Percentiles rank a stretch among this genome's conserved stretches.
Conservation (phyloP, 2,329 filamentous ascomycete genomes). For the Diaporthe caulivora region DNA sequence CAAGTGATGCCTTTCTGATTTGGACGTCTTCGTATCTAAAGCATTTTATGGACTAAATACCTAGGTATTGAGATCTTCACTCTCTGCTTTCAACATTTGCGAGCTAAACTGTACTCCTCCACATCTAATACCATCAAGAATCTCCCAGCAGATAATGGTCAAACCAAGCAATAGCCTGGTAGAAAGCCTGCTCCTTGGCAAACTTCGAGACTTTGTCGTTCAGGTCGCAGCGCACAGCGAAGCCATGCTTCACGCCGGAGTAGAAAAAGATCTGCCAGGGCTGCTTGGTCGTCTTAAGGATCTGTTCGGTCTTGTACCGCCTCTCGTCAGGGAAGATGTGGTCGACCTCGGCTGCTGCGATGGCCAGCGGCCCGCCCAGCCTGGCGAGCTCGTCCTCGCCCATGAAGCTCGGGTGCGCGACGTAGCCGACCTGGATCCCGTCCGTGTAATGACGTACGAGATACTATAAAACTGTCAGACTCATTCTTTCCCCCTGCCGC, state of each 20-base stretch:
- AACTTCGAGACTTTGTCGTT: not conserved
- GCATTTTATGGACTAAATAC: too few relatives aligned
- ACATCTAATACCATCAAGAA: not conserved
- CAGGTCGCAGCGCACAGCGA: not conserved
- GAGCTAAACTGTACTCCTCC: too few relatives aligned
- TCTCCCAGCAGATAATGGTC: not conserved
- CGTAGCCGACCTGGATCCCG: not conserved
- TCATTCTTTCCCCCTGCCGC: too few relatives aligned
- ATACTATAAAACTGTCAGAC: not conserved
- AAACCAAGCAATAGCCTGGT: not conserved
- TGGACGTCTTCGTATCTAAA: too few relatives aligned
- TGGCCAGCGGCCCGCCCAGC: not conserved
- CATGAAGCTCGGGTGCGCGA: not conserved
- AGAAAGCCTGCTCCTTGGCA: not conserved
- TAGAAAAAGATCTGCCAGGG: constrained; percentile 1
- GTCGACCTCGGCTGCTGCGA: not conserved
- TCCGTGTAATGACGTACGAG: not conserved
- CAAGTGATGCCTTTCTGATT: too few relatives aligned
- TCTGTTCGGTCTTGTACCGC: not conserved
- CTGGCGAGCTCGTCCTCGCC: not conserved
- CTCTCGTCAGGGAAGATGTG: not conserved
- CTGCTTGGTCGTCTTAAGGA: not conserved
- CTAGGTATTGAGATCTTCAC: too few relatives aligned
- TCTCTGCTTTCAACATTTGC: too few relatives aligned
- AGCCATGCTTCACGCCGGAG: not conserved